Evolutionary conservation across 331 rosid genomes (phyloP).

Genomic region (Pyracantha coccinea): DNA sequence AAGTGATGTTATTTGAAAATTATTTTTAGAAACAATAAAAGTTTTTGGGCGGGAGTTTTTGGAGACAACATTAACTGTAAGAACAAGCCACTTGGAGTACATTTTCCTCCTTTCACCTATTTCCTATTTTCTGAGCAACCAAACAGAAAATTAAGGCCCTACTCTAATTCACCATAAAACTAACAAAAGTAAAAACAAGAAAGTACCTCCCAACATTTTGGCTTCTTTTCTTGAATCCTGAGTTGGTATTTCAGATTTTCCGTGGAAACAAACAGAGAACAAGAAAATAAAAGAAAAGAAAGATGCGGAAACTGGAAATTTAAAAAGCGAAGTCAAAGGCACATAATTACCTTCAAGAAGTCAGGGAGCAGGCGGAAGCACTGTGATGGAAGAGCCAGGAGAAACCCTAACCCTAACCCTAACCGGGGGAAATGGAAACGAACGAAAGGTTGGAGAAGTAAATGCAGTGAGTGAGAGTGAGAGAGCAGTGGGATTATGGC

Average conservation of each 20-base stretch:
- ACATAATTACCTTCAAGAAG: background rate
- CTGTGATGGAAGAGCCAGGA: background rate
- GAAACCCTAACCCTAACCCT: slow-evolving; percentile 10
- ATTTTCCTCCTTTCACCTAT: too few species aligned
- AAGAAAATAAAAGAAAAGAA: background rate
- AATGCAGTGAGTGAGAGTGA: background rate
- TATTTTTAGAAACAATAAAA: too few species aligned
- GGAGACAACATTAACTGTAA: background rate
- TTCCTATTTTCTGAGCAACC: background rate
- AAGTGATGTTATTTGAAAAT: too few species aligned
- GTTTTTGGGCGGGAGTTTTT: background rate
- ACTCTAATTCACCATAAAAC: background rate
- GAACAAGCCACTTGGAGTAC: too few species aligned
- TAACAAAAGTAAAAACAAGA: background rate
- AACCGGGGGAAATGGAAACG: background rate
- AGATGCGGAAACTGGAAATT: background rate
- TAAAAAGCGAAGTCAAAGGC: background rate
- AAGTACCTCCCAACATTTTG: background rate
- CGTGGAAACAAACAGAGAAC: background rate
- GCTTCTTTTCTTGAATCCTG: background rate
- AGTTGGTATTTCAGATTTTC: background rate
- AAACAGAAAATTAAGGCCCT: background rate
- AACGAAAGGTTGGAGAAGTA: background rate
- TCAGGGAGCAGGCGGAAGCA: background rate
- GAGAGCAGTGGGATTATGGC: background rate